Evolutionary conservation across 148 eudicot genomes (phyloP), one percentile per base, ranked within the genome.

Genomic region (Agrostemma githago): DNA sequence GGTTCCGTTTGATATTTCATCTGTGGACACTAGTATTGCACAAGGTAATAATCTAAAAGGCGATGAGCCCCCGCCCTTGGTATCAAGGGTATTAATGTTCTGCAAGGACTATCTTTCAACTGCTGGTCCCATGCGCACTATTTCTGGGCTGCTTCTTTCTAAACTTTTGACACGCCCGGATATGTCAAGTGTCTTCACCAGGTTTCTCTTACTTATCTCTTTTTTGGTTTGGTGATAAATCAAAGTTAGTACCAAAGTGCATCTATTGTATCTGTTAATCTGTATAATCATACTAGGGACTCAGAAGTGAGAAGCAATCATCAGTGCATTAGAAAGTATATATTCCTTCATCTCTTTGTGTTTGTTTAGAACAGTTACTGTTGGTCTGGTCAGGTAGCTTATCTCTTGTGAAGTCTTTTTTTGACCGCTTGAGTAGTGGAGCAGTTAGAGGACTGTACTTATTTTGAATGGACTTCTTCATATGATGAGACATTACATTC

Each of bases 91-190:
- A 76, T 74, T 94, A 74, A 84, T 73, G 1, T 79, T 90, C 80
- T 91, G 86, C 75, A 94, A 92, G 82, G 96, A 92, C 64, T 91
- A 89, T 79, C 87, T 94, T 64, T 89, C 98, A 75, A 90, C 72
- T 86, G 91, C 98, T 26, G 98, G 98, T 74, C 98, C 98, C 59
- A 91, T 92, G 98, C 96, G 93, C 48, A 87, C 86, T 72, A 91
- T 94, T 75, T 82, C 97, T 81, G 96, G 93, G 64, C 81, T 94
- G 85, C 83, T 94, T 72, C 92, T 94, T 60, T 91, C 98, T 62
- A 91, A 75, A 82, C 96, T 94, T 80, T 76, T 94, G 78, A 94
- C 96, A 61, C 98, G 98, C 66, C 98, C 97, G 43, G 98, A 94
- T 82, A 94, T 92, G 97, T 65, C 70, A 60, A 87, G 83, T 77